These are phyloP conservation scores for Choricystis sp. DNA, from an alignment of 139 green algal species.

Conservation along the genomic window DNA sequence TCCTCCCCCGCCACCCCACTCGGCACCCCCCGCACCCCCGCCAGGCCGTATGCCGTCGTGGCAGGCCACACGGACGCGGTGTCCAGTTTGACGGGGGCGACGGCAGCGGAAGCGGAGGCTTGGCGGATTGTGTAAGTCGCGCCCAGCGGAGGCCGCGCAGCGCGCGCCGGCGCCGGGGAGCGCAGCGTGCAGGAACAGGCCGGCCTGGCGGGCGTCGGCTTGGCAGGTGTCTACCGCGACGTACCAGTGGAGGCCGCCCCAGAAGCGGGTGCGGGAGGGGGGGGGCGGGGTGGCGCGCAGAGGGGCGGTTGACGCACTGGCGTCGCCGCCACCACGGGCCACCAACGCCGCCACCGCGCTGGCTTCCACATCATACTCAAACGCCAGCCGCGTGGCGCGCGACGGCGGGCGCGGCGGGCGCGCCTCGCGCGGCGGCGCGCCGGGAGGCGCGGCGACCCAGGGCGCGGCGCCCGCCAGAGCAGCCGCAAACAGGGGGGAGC, in stretches of 20 bases:
- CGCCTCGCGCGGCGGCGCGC: too few relatives aligned
- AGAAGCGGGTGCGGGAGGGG: background rate
- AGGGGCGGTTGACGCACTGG: background rate
- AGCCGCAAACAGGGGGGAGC: background rate
- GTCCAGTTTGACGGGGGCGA: background rate
- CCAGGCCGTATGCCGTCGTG: background rate
- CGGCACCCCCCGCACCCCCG: background rate
- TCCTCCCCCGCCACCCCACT: background rate
- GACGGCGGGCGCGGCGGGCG: background rate
- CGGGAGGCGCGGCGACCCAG: background rate
- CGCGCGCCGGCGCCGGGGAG: too few relatives aligned
- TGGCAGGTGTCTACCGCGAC: background rate
- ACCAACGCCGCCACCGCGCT: background rate
- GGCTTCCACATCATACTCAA: background rate
- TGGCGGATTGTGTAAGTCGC: background rate
- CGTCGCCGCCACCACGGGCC: background rate
- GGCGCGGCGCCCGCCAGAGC: background rate
- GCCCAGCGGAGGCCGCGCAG: too few relatives aligned
- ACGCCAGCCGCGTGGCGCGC: background rate
- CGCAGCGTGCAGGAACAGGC: background rate
- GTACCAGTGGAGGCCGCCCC: background rate
- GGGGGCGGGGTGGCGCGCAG: background rate
- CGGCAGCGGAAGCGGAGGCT: background rate
- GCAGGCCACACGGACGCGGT: background rate
- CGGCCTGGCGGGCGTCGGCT: background rate